Evolutionary conservation across 1,284 basidiomycete species (phyloP), one percentile per base, ranked within the genome.

Genomic region (Apiotrichum akiyoshidainum): DNA sequence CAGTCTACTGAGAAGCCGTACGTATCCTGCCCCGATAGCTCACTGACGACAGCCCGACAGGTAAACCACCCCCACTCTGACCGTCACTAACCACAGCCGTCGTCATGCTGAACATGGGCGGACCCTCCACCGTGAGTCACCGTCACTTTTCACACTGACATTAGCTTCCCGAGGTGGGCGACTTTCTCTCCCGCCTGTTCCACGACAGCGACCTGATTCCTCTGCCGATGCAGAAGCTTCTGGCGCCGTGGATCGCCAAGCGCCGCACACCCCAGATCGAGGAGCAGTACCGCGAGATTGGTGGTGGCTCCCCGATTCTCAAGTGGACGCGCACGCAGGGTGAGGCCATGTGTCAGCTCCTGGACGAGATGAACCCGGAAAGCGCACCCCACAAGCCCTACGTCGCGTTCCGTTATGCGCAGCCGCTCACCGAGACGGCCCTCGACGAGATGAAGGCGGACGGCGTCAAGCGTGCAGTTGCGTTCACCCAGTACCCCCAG

Each of bases 71-170:
- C 1, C 31, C 21, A 1, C 41, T 5, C 4, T 1, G 19, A 26
- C 13, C 19, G 5, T 2, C 9, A 19, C 54, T 60, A 26, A 60
- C 59, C 34, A 9, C 56, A 89, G 95, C 89, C 42, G 84, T 99
- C 60, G 90, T 99, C 37, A 90, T 99, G 88, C 83, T 99, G 81
- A 99, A 98, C 79, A 98, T 99, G 95, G 95, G 95, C 48, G 95
- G 95, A 0, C 95, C 95, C 12, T 86, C 89, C 44, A 96, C 92
- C 52, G 91, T 91, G 72, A 69, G 86, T 76, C 2, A 19, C 19
- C n/a, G 10, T 9, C 40, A 13, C 13, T 16, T 6, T 22, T 6
- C 58, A 46, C 17, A 55, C 59, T n/a, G 10, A 21, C 57, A 5
- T 6, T 72, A 92, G 89, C 86, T 92, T 46, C 79, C 86, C 26